These are phyloP conservation scores for Dorcoceras hygrometricum DNA, from an alignment of 257 asterid genomes.

Conservation along the genomic window DNA sequence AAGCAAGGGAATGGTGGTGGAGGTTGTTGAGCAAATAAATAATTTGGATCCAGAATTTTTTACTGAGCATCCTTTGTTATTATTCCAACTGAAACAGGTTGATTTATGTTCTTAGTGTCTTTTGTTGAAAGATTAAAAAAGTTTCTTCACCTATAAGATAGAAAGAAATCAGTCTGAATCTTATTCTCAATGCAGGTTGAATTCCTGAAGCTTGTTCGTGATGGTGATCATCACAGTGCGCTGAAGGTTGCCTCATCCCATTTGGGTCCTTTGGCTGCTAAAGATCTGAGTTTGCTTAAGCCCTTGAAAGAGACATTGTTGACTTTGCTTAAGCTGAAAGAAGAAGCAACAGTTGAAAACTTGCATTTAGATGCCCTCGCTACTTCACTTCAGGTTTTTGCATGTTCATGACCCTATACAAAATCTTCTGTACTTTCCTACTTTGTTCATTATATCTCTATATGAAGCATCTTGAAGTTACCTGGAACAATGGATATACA, in stretches of 20 bases:
- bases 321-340: constrained; percentile 71
- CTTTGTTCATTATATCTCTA: constrained; percentile 1
- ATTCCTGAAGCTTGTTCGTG: constrained; percentile 67
- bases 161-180: constrained; percentile 18
- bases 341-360: constrained; percentile 55
- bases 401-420: constrained; percentile 11
- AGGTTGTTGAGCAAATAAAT: constrained; percentile 85
- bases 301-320: constrained; percentile 87
- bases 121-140: neutral
- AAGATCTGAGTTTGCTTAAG: constrained; percentile 63
- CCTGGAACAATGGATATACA: neutral
- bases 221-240: constrained; percentile 80
- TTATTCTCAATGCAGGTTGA: constrained; percentile 63
- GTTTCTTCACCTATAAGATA: neutral
- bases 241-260: constrained; percentile 76
- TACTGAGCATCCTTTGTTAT: constrained; percentile 58
- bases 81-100: constrained; percentile 96
- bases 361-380: constrained; percentile 78
- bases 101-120: constrained; percentile 13
- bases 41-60: constrained; percentile 72
- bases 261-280: constrained; percentile 95
- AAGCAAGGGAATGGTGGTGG: constrained; percentile 80
- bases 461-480: neutral
- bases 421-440: neutral
- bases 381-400: constrained; percentile 85